Conservation (phyloP, 345 rosid genomes). For the Gossypium australe region DNA sequence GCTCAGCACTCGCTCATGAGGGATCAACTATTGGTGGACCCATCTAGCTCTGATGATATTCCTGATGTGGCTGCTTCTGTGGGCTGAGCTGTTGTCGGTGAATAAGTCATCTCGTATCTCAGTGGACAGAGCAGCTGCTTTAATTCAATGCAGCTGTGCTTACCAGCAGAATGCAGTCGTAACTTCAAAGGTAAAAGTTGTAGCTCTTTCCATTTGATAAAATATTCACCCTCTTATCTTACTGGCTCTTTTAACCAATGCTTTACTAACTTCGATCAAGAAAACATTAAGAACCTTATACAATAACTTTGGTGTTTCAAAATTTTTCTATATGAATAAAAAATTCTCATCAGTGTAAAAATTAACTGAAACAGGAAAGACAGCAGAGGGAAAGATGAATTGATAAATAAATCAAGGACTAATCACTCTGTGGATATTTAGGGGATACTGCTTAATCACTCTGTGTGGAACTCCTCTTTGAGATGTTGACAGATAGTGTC, state of each 20-base stretch:
- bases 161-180: not conserved
- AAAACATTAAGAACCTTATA: not conserved
- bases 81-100: conserved; percentile 10
- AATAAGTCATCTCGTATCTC: not conserved
- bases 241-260: not conserved
- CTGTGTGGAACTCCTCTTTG: not conserved
- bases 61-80: conserved; percentile 23
- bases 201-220: not conserved
- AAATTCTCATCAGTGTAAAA: not conserved
- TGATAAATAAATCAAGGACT: not conserved
- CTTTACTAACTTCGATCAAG: not conserved
- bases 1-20: not conserved
- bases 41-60: conserved; percentile 27
- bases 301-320: not conserved
- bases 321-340: not conserved
- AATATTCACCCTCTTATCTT: not conserved
- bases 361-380: not conserved
- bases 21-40: conserved; percentile 7
- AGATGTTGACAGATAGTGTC: not conserved
- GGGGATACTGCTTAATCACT: not conserved
- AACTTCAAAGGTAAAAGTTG: not conserved
- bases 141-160: not conserved
- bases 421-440: not conserved
- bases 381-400: not conserved
- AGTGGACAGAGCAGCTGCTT: not conserved